These are phyloP conservation scores for Saccharomyces eubayanus DNA, from an alignment of 805 yeast species.

Conservation along the genomic window DNA sequence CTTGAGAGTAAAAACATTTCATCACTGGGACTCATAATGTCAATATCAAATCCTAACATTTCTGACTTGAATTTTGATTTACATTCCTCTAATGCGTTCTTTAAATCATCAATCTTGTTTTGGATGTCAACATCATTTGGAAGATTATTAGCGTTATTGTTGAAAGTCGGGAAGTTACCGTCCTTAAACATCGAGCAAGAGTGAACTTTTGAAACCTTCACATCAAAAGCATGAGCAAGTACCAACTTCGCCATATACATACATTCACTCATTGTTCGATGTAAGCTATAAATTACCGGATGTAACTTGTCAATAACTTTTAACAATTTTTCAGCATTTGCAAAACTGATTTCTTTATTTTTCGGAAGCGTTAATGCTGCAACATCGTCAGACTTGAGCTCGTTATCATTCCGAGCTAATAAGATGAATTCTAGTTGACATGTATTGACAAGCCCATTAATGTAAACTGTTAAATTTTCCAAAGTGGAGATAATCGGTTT, in stretches of 20 bases:
- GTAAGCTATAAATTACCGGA: conserved; percentile 30
- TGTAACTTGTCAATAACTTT: conserved; percentile 27
- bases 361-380: conserved; percentile 2
- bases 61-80: conserved; percentile 32
- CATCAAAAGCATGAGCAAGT: conserved; percentile 37
- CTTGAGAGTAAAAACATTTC: conserved; percentile 44
- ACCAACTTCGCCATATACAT: conserved; percentile 29
- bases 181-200: conserved; percentile 12
- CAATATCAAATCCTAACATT: conserved; percentile 19
- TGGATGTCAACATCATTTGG: conserved; percentile 24
- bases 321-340: conserved; percentile 28
- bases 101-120: conserved; percentile 17
- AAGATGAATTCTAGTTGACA: conserved; percentile 39
- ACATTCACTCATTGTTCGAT: conserved; percentile 29
- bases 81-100: conserved; percentile 29
- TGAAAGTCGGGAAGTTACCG: conserved; percentile 8
- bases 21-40: conserved; percentile 38
- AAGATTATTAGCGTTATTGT: conserved; percentile 11
- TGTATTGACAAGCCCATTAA: conserved; percentile 40
- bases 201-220: conserved; percentile 20
- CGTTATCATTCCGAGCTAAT: conserved; percentile 20
- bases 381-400: background rate
- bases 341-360: conserved; percentile 33
- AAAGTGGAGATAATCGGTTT: conserved; percentile 31
- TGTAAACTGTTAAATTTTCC: conserved; percentile 27